Percentiles rank a stretch among this genome's conserved stretches.
phyloP scores from a whole-genome alignment of 1,139 yeast genomes.

The Casaregolazyma suthepensis region DNA sequence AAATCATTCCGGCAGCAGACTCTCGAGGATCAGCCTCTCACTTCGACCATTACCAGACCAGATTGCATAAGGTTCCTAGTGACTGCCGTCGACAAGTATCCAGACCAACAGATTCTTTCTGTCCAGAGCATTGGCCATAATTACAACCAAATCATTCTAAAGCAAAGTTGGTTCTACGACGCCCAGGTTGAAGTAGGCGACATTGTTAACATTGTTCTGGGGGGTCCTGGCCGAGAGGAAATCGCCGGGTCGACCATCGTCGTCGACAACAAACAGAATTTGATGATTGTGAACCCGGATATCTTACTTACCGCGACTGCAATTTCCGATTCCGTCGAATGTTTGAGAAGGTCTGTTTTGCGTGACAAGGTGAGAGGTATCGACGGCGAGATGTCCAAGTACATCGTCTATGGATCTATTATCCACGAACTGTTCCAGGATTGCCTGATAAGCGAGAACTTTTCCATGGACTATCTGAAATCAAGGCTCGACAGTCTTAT shows the following conservation, averaged over 20 bases:
- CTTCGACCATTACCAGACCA: conserved; percentile 15
- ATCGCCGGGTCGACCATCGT: conserved; percentile 31
- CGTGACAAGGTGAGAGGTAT: conserved; percentile 45
- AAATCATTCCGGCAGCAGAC: conserved; percentile 10
- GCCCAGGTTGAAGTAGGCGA: conserved; percentile 24
- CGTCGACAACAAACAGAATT: conserved; percentile 50
- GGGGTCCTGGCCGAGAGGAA: background rate
- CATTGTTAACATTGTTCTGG: conserved; percentile 36
- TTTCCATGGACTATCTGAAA: conserved; percentile 42
- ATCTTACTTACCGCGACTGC: conserved; percentile 72
- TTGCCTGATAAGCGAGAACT: conserved; percentile 45
- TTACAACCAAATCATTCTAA: conserved; percentile 13
- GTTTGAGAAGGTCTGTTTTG: conserved; percentile 67
- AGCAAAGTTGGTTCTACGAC: conserved; percentile 25
- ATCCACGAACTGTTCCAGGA: conserved; percentile 75
- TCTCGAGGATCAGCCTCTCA: conserved; percentile 11
- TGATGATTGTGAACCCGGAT: conserved; percentile 81
- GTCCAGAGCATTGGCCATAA: conserved; percentile 1
- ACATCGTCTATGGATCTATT: conserved; percentile 69
- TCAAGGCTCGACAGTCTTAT: conserved; percentile 40
- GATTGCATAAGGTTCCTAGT: conserved; percentile 16
- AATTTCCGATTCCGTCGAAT: conserved; percentile 67
- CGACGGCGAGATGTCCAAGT: conserved; percentile 50
- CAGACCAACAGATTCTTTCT: conserved; percentile 6
- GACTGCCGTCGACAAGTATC: conserved; percentile 2